Base-by-base conservation (phyloP, 2,329 filamentous ascomycete species). In the Talaromyces piceae region DNA sequence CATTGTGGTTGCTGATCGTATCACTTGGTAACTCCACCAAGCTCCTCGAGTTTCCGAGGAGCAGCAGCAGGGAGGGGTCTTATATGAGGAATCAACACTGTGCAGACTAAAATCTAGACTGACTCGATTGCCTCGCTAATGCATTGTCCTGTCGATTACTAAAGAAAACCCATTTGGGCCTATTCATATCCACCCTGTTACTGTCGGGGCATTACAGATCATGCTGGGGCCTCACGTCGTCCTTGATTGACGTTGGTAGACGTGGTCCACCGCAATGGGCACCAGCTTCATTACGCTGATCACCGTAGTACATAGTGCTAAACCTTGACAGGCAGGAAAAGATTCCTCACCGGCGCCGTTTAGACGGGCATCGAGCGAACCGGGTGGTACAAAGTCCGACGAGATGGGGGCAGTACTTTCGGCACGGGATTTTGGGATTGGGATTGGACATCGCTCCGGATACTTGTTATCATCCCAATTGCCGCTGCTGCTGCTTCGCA, bases 1-100 rank as follows among this genome's bases (percentile, higher is more conserved):
- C 50, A 52, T 52, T 41, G n/a, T n/a, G n/a, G n/a, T 30, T 52
- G 37, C 11, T 16, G 18, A 18, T 37, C 7, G 16, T 37, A 9
- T 9, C 20, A 9, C 33, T 37, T 4, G 16, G 16, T 5, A 4
- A 33, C 6, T 8, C 18, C 33, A 37, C 13, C 7, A n/a, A n/a
- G n/a, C n/a, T n/a, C 11, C 33, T 18, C 33, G 11, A 16, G 4
- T 18, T 37, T 18, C 33, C n/a, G 6, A 9, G 16, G 33, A 20
- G 31, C n/a, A 18, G 33, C 16, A 37, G 16, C n/a, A n/a, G n/a
- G n/a, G n/a, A n/a, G 33, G 16, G 33, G 20, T n/a, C 33, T 37
- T 37, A 37, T 37, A 37, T 37, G 33, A 9, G 30, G 1, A 5
- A 37, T n/a, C 12, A 20, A 18, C 16, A 18, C 20, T n/a, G n/a